A percentile compares a stretch with the other conserved stretches of the same genome.
Conservation (phyloP, 345 rosid species). For the Populus pruinosa region DNA sequence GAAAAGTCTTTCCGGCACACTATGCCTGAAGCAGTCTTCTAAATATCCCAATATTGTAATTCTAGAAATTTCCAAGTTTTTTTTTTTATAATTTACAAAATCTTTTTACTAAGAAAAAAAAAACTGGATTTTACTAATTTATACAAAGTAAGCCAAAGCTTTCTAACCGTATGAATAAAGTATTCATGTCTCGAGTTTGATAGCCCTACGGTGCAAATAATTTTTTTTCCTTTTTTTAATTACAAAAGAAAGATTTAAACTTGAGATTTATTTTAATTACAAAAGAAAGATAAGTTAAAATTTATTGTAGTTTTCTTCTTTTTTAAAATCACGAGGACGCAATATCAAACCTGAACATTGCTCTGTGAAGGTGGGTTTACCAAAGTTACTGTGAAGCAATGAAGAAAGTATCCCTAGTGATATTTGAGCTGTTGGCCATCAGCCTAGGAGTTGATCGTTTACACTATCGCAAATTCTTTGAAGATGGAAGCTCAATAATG, state of each 20-base stretch:
- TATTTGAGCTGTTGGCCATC: constrained; percentile 46
- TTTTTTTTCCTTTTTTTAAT: too few relatives aligned
- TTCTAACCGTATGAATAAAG: too few relatives aligned
- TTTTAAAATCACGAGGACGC: not conserved
- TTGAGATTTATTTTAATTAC: too few relatives aligned
- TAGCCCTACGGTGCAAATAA: too few relatives aligned
- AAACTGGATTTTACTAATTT: too few relatives aligned
- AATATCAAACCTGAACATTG: not conserved
- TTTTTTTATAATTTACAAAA: too few relatives aligned
- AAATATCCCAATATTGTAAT: not conserved
- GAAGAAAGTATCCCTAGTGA: constrained; percentile 33
- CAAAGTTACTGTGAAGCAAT: constrained; percentile 49
- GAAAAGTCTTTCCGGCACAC: not conserved
- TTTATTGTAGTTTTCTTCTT: too few relatives aligned
- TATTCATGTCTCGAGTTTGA: too few relatives aligned
- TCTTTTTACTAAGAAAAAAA: too few relatives aligned
- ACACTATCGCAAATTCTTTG: constrained; percentile 37
- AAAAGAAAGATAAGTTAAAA: too few relatives aligned
- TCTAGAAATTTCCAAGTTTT: not conserved
- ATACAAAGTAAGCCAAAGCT: too few relatives aligned
- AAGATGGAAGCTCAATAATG: constrained; percentile 60
- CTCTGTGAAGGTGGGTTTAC: constrained; percentile 38
- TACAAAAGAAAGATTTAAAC: too few relatives aligned
- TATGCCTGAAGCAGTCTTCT: not conserved
- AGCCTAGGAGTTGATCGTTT: constrained; percentile 47